Percentiles rank a stretch among this genome's conserved stretches.
phyloP scores from a whole-genome alignment of 2,329 filamentous ascomycete species.

The Fusarium xyrophilum region DNA sequence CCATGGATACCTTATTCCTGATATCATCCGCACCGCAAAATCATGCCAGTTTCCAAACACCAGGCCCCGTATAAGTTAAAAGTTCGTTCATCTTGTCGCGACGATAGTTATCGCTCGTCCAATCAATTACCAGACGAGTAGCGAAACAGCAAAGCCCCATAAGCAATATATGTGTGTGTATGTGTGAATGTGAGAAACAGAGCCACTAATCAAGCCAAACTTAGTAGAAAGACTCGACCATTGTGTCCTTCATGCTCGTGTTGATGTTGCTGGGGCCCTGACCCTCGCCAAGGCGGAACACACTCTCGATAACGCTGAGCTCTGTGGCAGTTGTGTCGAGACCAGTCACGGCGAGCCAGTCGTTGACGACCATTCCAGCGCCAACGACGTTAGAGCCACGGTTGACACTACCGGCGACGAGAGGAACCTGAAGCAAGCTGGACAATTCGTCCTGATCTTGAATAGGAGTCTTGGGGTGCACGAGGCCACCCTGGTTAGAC shows the following conservation, averaged over 20 bases:
- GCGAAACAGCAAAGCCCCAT: conserved; percentile 21
- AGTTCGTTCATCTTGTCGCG: conserved; percentile 1
- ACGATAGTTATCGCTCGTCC: conserved; percentile 16
- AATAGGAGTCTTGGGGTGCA: conserved; percentile 95
- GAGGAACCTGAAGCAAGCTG: conserved; percentile 89
- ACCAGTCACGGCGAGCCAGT: conserved; percentile 95
- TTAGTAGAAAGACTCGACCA: conserved; percentile 99
- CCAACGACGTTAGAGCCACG: conserved; percentile 94
- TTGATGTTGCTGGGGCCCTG: conserved; percentile 79
- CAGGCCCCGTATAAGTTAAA: conserved; percentile 33
- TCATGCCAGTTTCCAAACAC: conserved; percentile 32
- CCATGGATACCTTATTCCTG: conserved; percentile 26
- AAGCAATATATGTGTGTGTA: conserved; percentile 3
- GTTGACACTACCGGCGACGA: conserved; percentile 94
- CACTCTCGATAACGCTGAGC: conserved; percentile 92
- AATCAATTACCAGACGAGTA: conserved; percentile 17
- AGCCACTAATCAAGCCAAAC: conserved; percentile 6
- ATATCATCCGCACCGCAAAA: conserved; percentile 24
- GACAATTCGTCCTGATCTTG: conserved; percentile 98
- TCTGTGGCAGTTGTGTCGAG: conserved; percentile 97
- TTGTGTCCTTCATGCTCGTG: conserved; percentile 90
- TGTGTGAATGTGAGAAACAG: conserved; percentile 6
- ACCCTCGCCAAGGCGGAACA: conserved; percentile 93
- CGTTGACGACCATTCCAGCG: conserved; percentile 68
- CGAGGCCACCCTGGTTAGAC: conserved; percentile 93